Evolutionary conservation across 176 grass and related monocot genomes (phyloP).

Genomic region (Otatea glauca): DNA sequence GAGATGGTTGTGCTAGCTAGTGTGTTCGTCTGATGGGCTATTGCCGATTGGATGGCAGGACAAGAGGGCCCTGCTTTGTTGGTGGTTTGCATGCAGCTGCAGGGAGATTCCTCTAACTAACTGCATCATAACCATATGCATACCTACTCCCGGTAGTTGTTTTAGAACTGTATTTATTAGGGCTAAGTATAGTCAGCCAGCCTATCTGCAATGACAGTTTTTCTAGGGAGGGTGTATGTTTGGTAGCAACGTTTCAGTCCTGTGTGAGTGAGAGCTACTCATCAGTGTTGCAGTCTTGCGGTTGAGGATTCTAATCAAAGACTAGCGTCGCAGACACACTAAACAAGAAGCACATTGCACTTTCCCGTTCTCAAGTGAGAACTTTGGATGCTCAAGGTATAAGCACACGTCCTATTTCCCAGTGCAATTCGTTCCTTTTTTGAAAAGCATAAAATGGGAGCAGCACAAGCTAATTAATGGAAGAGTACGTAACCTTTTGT

Average conservation of each 20-base stretch:
- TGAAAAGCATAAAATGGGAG: too few species aligned
- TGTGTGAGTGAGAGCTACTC: background rate
- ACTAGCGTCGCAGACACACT: too few species aligned
- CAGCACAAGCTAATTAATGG: too few species aligned
- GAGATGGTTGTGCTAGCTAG: background rate
- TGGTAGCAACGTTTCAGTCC: background rate
- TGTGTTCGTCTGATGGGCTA: background rate
- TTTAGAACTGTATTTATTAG: conserved; percentile 13
- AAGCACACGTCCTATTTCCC: too few species aligned
- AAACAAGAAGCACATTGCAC: too few species aligned
- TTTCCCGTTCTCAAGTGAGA: too few species aligned
- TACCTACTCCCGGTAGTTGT: background rate
- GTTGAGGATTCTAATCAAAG: background rate
- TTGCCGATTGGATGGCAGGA: conserved; percentile 37
- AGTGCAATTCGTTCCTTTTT: too few species aligned
- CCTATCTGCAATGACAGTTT: conserved; percentile 6
- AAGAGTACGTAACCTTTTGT: too few species aligned
- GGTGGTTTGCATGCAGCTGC: conserved; percentile 39
- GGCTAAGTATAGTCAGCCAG: background rate
- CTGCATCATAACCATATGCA: conserved; percentile 24
- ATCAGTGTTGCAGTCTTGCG: background rate
- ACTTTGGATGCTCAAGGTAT: too few species aligned
- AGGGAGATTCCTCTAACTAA: conserved; percentile 43
- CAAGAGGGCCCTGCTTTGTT: conserved; percentile 15
- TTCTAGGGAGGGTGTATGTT: background rate